Evolutionary conservation across 805 yeast genomes (phyloP).

Genomic region (Saturnispora besseyi): DNA sequence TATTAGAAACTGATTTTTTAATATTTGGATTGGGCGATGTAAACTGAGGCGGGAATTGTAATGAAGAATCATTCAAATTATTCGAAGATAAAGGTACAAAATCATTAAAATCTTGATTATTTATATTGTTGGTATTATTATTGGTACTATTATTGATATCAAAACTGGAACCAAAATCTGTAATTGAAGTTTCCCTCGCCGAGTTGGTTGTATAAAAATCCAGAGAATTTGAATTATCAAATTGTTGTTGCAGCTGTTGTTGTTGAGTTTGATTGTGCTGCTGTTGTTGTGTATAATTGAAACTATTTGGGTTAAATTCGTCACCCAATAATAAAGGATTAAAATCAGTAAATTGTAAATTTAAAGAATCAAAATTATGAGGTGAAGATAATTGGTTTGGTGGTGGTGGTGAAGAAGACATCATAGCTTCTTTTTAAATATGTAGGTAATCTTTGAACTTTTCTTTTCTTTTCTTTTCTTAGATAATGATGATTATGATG

Average conservation of each 20-base stretch:
- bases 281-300: background rate
- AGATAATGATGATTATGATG: background rate
- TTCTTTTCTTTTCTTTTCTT: background rate
- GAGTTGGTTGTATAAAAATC: conserved; percentile 2
- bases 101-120: conserved; percentile 17
- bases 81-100: conserved; percentile 25
- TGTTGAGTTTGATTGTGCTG: background rate
- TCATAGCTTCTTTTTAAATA: conserved; percentile 16
- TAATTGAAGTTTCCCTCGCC: background rate
- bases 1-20: conserved; percentile 9
- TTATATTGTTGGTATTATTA: background rate
- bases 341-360: background rate
- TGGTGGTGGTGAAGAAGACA: conserved; percentile 31
- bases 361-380: background rate
- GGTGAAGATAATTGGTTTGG: conserved; percentile 6
- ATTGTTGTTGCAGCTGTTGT: conserved; percentile 1
- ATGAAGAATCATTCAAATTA: conserved; percentile 15
- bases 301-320: background rate
- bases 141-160: background rate
- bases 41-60: conserved; percentile 20
- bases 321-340: background rate
- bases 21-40: conserved; percentile 23
- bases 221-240: background rate
- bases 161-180: background rate
- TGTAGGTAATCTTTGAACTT: background rate